Conservation (phyloP, 2,329 filamentous ascomycete species). For the Aspergillus fischeri region DNA sequence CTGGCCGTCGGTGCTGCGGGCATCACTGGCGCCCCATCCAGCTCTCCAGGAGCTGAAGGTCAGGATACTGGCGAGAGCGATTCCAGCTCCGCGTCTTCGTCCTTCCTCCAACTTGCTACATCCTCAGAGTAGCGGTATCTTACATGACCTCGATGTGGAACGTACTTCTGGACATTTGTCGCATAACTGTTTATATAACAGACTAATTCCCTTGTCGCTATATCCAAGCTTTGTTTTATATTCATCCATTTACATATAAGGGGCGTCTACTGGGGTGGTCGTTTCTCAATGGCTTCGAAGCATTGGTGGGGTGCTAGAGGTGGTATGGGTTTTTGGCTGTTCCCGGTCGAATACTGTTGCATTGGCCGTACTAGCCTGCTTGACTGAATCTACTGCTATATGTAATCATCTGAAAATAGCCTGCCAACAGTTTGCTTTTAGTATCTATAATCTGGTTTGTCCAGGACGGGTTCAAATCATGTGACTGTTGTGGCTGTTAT, state of each 20-base stretch:
- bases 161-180: slow-evolving; percentile 10
- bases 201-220: slow-evolving; percentile 1
- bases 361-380: background rate
- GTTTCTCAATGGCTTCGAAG: slow-evolving; percentile 17
- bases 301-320: slow-evolving; percentile 26
- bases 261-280: slow-evolving; percentile 24
- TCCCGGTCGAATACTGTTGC: slow-evolving; percentile 12
- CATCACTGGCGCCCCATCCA: slow-evolving; percentile 17
- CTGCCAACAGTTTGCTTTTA: background rate
- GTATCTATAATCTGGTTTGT: background rate
- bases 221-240: slow-evolving; percentile 8
- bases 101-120: slow-evolving; percentile 21
- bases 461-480: background rate
- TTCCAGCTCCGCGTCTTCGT: slow-evolving; percentile 25
- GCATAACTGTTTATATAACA: background rate
- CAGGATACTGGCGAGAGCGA: slow-evolving; percentile 16
- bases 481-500: background rate
- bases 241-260: slow-evolving; percentile 7
- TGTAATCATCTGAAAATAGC: background rate
- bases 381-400: background rate
- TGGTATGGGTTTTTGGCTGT: slow-evolving; percentile 13
- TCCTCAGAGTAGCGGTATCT: slow-evolving; percentile 7
- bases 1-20: slow-evolving; percentile 26
- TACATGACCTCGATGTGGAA: slow-evolving; percentile 9
- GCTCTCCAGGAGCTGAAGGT: slow-evolving; percentile 10